Evolutionary conservation across 2,329 filamentous ascomycete species (phyloP).

Genomic region (Alternaria sp.): DNA sequence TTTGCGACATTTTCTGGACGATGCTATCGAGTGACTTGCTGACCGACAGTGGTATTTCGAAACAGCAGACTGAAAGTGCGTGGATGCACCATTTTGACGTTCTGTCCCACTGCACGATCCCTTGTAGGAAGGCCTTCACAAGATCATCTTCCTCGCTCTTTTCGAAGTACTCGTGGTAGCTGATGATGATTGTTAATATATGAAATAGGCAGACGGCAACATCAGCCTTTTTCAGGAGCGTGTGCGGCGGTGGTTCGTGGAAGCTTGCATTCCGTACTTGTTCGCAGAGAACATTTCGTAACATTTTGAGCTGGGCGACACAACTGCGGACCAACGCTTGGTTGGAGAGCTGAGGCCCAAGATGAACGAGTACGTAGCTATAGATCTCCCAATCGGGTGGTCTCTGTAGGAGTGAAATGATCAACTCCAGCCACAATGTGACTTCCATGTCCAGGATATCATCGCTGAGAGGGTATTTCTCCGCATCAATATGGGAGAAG

Average conservation of each 20-base stretch:
- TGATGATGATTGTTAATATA: constrained; percentile 83
- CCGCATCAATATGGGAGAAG: constrained; percentile 55
- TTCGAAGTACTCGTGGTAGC: constrained; percentile 85
- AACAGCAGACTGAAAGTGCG: constrained; percentile 90
- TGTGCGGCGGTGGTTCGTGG: constrained; percentile 79
- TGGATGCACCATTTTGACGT: constrained; percentile 94
- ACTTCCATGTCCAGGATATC: constrained; percentile 58
- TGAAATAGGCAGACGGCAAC: constrained; percentile 90
- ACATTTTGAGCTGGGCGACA: constrained; percentile 74
- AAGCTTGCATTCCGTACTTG: constrained; percentile 80
- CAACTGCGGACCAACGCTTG: constrained; percentile 81
- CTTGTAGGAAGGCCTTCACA: constrained; percentile 83
- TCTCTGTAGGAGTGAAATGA: constrained; percentile 75
- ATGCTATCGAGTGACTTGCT: constrained; percentile 86
- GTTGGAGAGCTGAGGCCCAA: constrained; percentile 88
- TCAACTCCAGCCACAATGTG: constrained; percentile 73
- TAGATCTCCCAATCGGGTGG: constrained; percentile 90
- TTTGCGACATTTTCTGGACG: constrained; percentile 90
- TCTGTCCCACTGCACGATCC: constrained; percentile 82
- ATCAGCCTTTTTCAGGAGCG: constrained; percentile 83
- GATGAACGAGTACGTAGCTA: constrained; percentile 84
- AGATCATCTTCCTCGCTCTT: constrained; percentile 89
- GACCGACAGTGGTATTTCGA: constrained; percentile 87
- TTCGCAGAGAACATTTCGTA: constrained; percentile 80
- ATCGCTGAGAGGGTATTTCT: constrained; percentile 39